Base-by-base conservation (phyloP, 768 basidiomycete genomes). In the Lentinula sp. region DNA sequence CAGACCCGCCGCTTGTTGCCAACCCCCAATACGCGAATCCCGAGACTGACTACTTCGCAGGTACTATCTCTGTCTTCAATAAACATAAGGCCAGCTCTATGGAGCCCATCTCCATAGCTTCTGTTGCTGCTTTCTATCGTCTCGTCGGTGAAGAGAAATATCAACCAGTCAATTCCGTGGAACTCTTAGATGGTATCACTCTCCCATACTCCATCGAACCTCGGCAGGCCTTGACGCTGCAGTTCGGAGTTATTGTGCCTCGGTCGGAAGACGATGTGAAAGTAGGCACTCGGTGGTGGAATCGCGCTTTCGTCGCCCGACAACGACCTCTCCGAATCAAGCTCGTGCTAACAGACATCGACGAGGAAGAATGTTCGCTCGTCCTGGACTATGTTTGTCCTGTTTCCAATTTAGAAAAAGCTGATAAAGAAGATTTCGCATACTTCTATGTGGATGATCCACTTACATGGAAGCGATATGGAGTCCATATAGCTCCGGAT, bases 361-460 rank as follows among this genome's bases (percentile, higher is more conserved):
- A 76, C 61, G 76, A 72, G 41, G 75, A 77, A 59, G 69, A 75
- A 60, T 70, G 70, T n/a, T 75, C 73, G 6, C 64, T 78, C 10
- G 73, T 78, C 8, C 61, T 75, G 35, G 77, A 78, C 61, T 70
- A 78, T 58, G 71, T 78, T 10, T 52, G 12, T 50, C 59, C 48
- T 23, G 35, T n/a, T 4, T 74, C 69, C 63, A 70, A 66, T 10
- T 74, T 73, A 0, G 64, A 72, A 35, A 67, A 69, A 9, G 69
- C 72, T 54, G 64, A 66, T 12, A 70, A 72, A 0, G 58, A 48
- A n/a, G 72, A 74, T 52, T 36, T 75, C 6, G 74, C 61, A 1
- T 74, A 71, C 61, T 74, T 76, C 65, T 75, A 70, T 54, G 70
- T 76, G 43, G 77, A 77, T 61, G 70, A 78, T 41, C 66, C 67